Base-by-base conservation (phyloP, 257 asterid species). In the Gentiana macrophylla region DNA sequence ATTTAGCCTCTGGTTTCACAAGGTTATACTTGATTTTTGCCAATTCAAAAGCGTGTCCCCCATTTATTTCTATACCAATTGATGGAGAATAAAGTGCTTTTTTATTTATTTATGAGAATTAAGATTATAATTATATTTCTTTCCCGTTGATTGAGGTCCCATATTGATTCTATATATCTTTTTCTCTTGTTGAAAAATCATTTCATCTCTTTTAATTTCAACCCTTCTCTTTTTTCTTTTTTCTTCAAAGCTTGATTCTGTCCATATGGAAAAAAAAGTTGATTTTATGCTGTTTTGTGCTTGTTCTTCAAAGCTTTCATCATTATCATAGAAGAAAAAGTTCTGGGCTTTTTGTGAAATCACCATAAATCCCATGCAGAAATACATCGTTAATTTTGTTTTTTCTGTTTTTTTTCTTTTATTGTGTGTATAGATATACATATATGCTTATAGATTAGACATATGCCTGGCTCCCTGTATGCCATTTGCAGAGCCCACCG, bases 381-480 rank as follows among this genome's bases (percentile, higher is more conserved):
- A 4, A 24, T 24, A 24, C 24, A 24, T 24, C 24, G 24, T 24
- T 24, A 24, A 9, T 34, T 41, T 3, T 35, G 41, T 32, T 53
- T 49, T 7, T 10, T 36, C 9, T 5, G 32, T 32, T 4, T 1
- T 12, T 3, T 35, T 54, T 33, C 35, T 4, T 24, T 1, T 45
- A 1, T 3, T 6, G 35, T 35, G 34, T 12, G 51, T 10, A 11
- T 24, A 49, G n/a, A 44, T 36, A 63, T 47, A 54, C 38, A 64
- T 7, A 51, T 61, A n/a, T 5, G 13, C 59, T 43, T 63, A 24
- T 60, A 60, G 37, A 37, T 62, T 24, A 24, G 24, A 24, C 24
- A 81, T 85, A 86, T 90, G 97, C 97, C 97, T 90, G 97, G 97
- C 97, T 90, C 97, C 97, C 97, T 90, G 97, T 90, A 90, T 90